Evolutionary conservation across 2,329 filamentous ascomycete genomes (phyloP).

Genomic region (Penicillium sp.): DNA sequence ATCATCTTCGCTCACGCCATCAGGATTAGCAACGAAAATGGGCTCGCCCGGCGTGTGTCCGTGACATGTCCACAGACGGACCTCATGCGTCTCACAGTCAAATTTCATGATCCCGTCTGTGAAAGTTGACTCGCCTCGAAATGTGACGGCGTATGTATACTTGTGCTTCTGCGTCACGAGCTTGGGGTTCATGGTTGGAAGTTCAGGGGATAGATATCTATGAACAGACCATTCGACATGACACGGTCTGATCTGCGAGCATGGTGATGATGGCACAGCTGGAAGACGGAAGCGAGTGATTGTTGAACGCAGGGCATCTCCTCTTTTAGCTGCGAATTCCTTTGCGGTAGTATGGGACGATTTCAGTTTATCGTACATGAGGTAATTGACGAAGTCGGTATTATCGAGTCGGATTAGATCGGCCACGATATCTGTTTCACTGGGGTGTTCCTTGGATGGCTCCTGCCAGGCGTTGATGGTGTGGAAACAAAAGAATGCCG

Average conservation of each 20-base stretch:
- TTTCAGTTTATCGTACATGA: slow-evolving; percentile 67
- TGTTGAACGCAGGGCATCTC: slow-evolving; percentile 27
- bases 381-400: slow-evolving; percentile 57
- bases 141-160: slow-evolving; percentile 46
- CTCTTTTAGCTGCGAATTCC: slow-evolving; percentile 19
- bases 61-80: slow-evolving; percentile 42
- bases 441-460: slow-evolving; percentile 26
- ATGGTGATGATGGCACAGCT: slow-evolving; percentile 23
- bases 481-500: slow-evolving; percentile 73
- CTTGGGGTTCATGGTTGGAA: slow-evolving; percentile 48
- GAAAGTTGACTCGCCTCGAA: slow-evolving; percentile 46
- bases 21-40: slow-evolving; percentile 45
- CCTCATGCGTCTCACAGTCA: slow-evolving; percentile 42
- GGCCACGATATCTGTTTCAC: slow-evolving; percentile 52
- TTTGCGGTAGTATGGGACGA: slow-evolving; percentile 48
- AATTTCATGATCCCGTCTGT: slow-evolving; percentile 51
- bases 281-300: slow-evolving; percentile 38
- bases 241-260: slow-evolving; percentile 11
- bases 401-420: slow-evolving; percentile 62
- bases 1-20: slow-evolving; percentile 44
- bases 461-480: slow-evolving; percentile 71
- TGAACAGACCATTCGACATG: slow-evolving; percentile 26
- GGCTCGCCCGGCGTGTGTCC: slow-evolving; percentile 51
- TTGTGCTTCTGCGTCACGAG: slow-evolving; percentile 44
- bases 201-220: slow-evolving; percentile 36